Evolutionary conservation across 2,329 filamentous ascomycete species (phyloP).

Genomic region (Verticillium zaregamsianum): DNA sequence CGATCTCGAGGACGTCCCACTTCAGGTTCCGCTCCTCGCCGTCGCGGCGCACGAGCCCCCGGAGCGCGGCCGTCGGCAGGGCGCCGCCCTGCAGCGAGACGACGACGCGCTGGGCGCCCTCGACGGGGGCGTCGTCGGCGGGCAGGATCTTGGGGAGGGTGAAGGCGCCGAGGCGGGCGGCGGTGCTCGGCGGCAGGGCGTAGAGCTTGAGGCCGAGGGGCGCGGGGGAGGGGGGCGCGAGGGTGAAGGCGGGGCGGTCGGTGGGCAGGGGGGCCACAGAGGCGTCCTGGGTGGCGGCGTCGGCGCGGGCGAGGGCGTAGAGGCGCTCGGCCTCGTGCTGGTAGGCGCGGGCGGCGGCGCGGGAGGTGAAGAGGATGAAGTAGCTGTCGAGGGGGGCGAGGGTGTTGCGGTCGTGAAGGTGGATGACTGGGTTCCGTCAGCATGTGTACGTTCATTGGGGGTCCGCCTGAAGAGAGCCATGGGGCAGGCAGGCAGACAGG

Average conservation of each 20-base stretch:
- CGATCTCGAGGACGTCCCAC: slow-evolving; percentile 15
- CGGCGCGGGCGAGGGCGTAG: slow-evolving; percentile 24
- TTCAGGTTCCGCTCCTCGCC: slow-evolving; percentile 28
- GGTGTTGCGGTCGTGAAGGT: slow-evolving; percentile 59
- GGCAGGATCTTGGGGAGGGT: slow-evolving; percentile 10
- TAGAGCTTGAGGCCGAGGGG: slow-evolving; percentile 12
- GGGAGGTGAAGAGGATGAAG: slow-evolving; percentile 62
- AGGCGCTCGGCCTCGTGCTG: slow-evolving; percentile 41
- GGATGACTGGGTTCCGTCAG: slow-evolving; percentile 44
- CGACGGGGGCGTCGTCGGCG: slow-evolving; percentile 14
- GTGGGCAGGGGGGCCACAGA: slow-evolving; percentile 23
- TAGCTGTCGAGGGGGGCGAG: slow-evolving; percentile 62
- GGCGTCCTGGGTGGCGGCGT: slow-evolving; percentile 28
- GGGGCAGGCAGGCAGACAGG: too few species aligned
- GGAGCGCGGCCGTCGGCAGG: slow-evolving; percentile 22
- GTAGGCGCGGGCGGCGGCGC: slow-evolving; percentile 58
- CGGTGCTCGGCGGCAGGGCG: slow-evolving; percentile 18
- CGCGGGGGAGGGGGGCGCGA: slow-evolving; percentile 37
- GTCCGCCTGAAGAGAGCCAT: too few species aligned
- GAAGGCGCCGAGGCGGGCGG: slow-evolving; percentile 16
- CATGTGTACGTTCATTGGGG: neutral
- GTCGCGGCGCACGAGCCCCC: slow-evolving; percentile 35
- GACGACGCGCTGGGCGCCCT: slow-evolving; percentile 26
- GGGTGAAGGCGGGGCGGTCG: slow-evolving; percentile 43
- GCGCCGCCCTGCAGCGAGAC: slow-evolving; percentile 29